Evolutionary conservation across 768 basidiomycete genomes (phyloP).

Genomic region (Russula griseocarnosa): DNA sequence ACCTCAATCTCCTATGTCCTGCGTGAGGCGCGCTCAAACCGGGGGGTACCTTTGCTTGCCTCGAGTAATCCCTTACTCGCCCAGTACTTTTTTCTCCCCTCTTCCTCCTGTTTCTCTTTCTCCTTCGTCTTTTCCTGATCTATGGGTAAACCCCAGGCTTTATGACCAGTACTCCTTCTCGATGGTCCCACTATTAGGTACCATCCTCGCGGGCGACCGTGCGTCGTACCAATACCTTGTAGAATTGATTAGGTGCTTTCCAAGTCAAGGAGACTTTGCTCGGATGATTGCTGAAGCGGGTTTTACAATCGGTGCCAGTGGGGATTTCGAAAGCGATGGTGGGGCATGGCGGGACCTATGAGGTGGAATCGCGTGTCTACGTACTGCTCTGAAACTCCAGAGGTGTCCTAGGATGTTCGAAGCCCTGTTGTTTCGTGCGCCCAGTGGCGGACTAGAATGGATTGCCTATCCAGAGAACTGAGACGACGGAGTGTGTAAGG

Average conservation of each 20-base stretch:
- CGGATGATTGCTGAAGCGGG: constrained; percentile 85
- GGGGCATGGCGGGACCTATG: constrained; percentile 85
- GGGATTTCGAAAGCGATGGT: constrained; percentile 56
- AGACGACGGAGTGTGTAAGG: not conserved
- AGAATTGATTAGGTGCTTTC: constrained; percentile 94
- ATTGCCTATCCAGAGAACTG: too few species aligned
- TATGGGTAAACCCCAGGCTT: constrained; percentile 46
- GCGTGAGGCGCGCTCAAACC: constrained; percentile 87
- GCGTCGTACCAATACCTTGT: constrained; percentile 96
- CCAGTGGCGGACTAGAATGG: not conserved
- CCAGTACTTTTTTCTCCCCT: constrained; percentile 53
- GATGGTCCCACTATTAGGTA: constrained; percentile 89
- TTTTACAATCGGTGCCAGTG: constrained; percentile 67
- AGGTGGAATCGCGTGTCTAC: constrained; percentile 84
- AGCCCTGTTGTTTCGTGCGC: not conserved
- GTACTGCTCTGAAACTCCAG: constrained; percentile 78
- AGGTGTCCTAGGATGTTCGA: too few species aligned
- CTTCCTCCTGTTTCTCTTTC: not conserved
- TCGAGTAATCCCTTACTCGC: constrained; percentile 91
- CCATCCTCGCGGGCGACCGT: constrained; percentile 88
- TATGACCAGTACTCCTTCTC: constrained; percentile 97
- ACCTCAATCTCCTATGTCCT: constrained; percentile 88
- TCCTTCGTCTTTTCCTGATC: not conserved
- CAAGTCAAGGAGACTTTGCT: constrained; percentile 81
- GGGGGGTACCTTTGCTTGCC: constrained; percentile 90